These are phyloP conservation scores for Beauveria scarabaeidicola DNA, from an alignment of 2,329 filamentous ascomycete species.

Conservation along the genomic window DNA sequence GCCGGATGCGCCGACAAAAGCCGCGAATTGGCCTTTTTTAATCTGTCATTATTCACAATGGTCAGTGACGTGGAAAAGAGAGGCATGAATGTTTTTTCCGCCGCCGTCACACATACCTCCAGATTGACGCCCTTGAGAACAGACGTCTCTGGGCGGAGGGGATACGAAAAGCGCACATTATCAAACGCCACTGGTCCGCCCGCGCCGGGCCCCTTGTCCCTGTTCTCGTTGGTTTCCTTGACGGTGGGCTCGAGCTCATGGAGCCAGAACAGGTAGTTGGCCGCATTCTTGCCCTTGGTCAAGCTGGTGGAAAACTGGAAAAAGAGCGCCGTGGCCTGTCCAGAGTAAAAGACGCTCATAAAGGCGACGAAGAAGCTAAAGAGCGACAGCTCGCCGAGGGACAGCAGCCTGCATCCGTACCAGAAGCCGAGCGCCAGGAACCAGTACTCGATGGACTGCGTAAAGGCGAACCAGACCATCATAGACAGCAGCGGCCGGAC, in stretches of 20 bases:
- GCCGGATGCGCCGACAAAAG: constrained; percentile 47
- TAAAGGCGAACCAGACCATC: constrained; percentile 30
- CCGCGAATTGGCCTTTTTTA: constrained; percentile 39
- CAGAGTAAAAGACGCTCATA: constrained; percentile 39
- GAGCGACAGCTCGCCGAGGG: constrained; percentile 40
- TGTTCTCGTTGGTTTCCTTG: constrained; percentile 32
- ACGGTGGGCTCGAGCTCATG: constrained; percentile 32
- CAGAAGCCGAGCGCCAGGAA: constrained; percentile 35
- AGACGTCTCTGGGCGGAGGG: constrained; percentile 32
- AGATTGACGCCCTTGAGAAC: constrained; percentile 37
- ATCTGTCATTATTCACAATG: constrained; percentile 22
- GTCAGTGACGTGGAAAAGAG: constrained; percentile 12
- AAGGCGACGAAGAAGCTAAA: constrained; percentile 44
- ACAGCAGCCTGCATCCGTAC: constrained; percentile 31
- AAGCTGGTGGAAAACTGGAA: constrained; percentile 43
- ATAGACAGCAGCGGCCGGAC: constrained; percentile 23
- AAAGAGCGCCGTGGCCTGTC: constrained; percentile 31
- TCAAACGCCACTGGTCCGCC: constrained; percentile 38
- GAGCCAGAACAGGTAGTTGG: constrained; percentile 44
- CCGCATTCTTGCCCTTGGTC: constrained; percentile 40
- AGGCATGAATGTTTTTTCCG: constrained; percentile 16
- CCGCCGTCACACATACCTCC: constrained; percentile 20
- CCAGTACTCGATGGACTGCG: constrained; percentile 29
- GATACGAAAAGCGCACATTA: constrained; percentile 56
- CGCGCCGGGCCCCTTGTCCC: constrained; percentile 25